phyloP scores from a whole-genome alignment of 2,329 filamentous ascomycete species.

The Sporothrix brunneoviolacea region DNA sequence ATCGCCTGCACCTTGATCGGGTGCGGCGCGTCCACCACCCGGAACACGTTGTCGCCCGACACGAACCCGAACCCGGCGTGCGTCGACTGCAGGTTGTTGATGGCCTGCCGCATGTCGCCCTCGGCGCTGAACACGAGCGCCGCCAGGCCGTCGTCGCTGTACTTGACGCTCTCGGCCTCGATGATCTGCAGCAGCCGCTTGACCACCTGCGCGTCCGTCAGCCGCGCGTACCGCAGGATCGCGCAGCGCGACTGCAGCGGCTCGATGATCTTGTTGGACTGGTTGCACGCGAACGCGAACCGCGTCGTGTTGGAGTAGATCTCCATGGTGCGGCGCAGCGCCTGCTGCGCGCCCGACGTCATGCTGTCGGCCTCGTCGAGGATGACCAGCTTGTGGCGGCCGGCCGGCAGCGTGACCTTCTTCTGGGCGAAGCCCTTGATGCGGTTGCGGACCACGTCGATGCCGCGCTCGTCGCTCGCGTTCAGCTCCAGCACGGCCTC shows the following conservation, averaged over 20 bases:
- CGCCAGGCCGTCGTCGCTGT: constrained; percentile 87
- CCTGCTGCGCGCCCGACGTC: constrained; percentile 95
- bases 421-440: constrained; percentile 99
- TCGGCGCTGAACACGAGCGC: constrained; percentile 97
- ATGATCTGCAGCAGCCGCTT: constrained; percentile 88
- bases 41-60: constrained; percentile 97
- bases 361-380: constrained; percentile 97
- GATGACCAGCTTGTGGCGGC: constrained; percentile 93
- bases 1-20: constrained; percentile 98
- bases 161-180: constrained; percentile 82
- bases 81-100: constrained; percentile 96
- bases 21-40: constrained; percentile 92
- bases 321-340: constrained; percentile 92
- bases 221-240: constrained; percentile 84
- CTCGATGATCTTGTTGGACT: constrained; percentile 99
- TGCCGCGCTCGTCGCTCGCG: constrained; percentile 91
- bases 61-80: constrained; percentile 91
- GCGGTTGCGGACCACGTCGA: constrained; percentile 92
- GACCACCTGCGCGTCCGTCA: constrained; percentile 89
- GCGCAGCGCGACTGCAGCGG: constrained; percentile 96
- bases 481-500: constrained; percentile 96
- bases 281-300: constrained; percentile 97
- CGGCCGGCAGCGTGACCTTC: constrained; percentile 88
- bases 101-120: constrained; percentile 97
- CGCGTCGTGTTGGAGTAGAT: constrained; percentile 95